phyloP scores from a whole-genome alignment of 768 basidiomycete genomes.

The Phylloporus sp. region DNA sequence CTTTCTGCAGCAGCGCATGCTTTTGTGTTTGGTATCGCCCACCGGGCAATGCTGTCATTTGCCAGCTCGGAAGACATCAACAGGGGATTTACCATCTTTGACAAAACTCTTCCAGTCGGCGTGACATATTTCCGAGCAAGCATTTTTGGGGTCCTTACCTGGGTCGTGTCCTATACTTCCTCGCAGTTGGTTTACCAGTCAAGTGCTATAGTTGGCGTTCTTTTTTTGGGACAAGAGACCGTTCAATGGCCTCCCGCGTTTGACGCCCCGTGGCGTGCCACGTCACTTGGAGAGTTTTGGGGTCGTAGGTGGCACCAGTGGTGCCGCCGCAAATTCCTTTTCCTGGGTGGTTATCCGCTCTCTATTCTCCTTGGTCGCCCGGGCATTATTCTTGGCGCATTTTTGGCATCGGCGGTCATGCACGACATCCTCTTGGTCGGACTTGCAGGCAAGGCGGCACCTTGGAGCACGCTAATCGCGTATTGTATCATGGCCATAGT shows the following conservation, averaged over 20 bases:
- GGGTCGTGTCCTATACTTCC: conserved; percentile 42
- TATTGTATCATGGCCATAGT: not conserved
- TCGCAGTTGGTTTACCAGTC: conserved; percentile 37
- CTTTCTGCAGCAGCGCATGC: conserved; percentile 34
- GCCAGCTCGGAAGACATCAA: conserved; percentile 23
- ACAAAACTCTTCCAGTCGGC: conserved; percentile 26
- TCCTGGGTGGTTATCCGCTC: conserved; percentile 29
- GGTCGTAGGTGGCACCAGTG: conserved; percentile 37
- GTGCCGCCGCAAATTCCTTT: conserved; percentile 31
- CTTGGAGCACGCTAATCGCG: not conserved
- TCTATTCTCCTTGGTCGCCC: conserved; percentile 43
- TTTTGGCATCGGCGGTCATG: conserved; percentile 52
- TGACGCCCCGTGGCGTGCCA: conserved; percentile 33
- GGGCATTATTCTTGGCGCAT: conserved; percentile 52
- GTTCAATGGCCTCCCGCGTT: conserved; percentile 33
- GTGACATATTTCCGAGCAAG: conserved; percentile 36
- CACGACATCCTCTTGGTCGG: conserved; percentile 52
- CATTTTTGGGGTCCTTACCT: conserved; percentile 38
- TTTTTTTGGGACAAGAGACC: conserved; percentile 29
- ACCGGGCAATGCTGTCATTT: conserved; percentile 47
- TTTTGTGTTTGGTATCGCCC: conserved; percentile 42
- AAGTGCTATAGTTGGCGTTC: conserved; percentile 19
- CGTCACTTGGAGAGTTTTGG: conserved; percentile 39
- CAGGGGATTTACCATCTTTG: conserved; percentile 23
- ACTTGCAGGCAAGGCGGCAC: conserved; percentile 32